These are phyloP conservation scores for Aspergillus cristatus DNA, from an alignment of 495 filamentous ascomycete species.

Conservation along the genomic window DNA sequence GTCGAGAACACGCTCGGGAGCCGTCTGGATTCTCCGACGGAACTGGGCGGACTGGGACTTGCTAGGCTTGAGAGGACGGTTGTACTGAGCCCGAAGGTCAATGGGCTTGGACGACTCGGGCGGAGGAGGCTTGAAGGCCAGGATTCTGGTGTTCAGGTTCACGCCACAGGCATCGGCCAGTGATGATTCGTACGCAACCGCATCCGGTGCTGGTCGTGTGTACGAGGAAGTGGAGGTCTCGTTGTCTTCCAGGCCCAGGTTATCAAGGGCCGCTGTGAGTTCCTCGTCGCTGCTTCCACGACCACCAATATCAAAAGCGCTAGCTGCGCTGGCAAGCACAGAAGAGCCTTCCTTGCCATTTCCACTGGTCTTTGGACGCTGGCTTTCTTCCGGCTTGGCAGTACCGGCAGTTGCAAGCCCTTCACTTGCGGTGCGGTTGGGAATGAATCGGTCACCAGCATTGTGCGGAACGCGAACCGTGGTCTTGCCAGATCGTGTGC, in stretches of 20 bases:
- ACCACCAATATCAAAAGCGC: constrained; percentile 54
- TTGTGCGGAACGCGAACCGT: constrained; percentile 66
- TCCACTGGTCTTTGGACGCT: constrained; percentile 58
- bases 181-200: constrained; percentile 85
- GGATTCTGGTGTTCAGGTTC: constrained; percentile 83
- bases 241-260: constrained; percentile 60
- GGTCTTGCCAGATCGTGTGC: constrained; percentile 55
- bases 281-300: constrained; percentile 62
- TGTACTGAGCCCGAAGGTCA: constrained; percentile 95
- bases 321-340: constrained; percentile 59
- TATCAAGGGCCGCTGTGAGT: constrained; percentile 66
- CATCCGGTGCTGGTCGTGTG: constrained; percentile 72
- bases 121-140: constrained; percentile 96
- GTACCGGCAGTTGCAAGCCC: constrained; percentile 73
- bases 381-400: constrained; percentile 66
- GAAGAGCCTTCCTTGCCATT: constrained; percentile 56
- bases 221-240: constrained; percentile 46
- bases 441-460: constrained; percentile 92
- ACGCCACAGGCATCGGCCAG: constrained; percentile 89
- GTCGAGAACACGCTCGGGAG: constrained; percentile 95
- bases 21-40: constrained; percentile 82
- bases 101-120: constrained; percentile 97
- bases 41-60: constrained; percentile 68
- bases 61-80: constrained; percentile 80
- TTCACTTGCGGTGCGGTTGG: constrained; percentile 81